Evolutionary conservation across 768 basidiomycete genomes (phyloP).

Genomic region (Russula ochroleuca): DNA sequence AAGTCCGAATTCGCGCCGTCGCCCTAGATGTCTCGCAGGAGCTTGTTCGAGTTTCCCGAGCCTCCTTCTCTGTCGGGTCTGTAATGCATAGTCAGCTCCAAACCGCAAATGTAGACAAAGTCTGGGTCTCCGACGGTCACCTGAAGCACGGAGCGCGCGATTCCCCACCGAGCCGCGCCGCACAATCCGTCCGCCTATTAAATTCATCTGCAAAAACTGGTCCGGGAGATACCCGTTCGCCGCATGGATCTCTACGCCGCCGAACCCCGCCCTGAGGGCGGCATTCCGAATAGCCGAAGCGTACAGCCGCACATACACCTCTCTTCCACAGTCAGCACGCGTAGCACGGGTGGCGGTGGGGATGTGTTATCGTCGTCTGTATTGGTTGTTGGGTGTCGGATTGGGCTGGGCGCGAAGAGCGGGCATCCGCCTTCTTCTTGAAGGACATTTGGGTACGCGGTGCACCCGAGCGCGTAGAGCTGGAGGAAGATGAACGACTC

Average conservation of each 20-base stretch:
- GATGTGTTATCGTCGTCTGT: too few species aligned
- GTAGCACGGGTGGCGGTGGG: not conserved
- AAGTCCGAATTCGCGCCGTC: conserved; percentile 28
- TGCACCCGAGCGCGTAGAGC: conserved; percentile 37
- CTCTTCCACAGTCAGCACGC: conserved; percentile 30
- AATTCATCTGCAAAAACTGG: conserved; percentile 37
- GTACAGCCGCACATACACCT: conserved; percentile 32
- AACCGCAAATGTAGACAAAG: conserved; percentile 32
- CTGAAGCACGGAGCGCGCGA: conserved; percentile 40
- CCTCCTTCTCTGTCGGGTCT: not conserved
- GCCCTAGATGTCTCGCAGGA: conserved; percentile 31
- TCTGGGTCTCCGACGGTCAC: conserved; percentile 30
- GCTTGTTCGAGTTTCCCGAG: conserved; percentile 2
- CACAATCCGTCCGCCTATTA: conserved; percentile 42
- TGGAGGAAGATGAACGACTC: too few species aligned
- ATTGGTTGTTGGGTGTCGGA: not conserved
- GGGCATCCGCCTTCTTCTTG: conserved; percentile 1
- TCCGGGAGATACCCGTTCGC: conserved; percentile 36
- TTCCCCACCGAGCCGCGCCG: conserved; percentile 48
- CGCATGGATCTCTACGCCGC: conserved; percentile 33
- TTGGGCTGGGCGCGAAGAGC: not conserved
- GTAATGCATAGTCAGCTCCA: conserved; percentile 28
- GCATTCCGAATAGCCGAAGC: conserved; percentile 39
- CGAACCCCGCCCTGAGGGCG: conserved; percentile 33
- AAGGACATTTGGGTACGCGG: conserved; percentile 11